Evolutionary conservation across 192 early-diverging fungal genomes (phyloP).

Genomic region (Coemansia sp.): DNA sequence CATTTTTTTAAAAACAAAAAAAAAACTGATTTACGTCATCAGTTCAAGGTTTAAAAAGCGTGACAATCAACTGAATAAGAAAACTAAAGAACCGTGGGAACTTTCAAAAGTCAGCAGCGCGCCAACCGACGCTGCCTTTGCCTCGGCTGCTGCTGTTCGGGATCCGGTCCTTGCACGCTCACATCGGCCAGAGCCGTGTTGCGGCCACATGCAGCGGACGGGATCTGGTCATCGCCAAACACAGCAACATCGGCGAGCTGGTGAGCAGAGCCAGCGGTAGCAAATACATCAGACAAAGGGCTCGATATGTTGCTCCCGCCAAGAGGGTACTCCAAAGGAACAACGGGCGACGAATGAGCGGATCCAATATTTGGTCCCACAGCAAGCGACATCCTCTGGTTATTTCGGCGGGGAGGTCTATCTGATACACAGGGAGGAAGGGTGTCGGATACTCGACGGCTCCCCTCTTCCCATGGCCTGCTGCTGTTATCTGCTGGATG

Average conservation of each 20-base stretch:
- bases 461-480: too few relatives aligned
- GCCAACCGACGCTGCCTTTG: not conserved
- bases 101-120: not conserved
- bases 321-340: not conserved
- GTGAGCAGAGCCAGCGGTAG: not conserved
- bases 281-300: constrained; percentile 1
- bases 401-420: not conserved
- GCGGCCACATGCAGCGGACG: constrained; percentile 22
- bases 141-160: not conserved
- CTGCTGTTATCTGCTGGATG: not conserved
- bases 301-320: constrained; percentile 20
- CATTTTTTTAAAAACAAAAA: too few relatives aligned
- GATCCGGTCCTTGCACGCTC: constrained; percentile 12
- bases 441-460: not conserved
- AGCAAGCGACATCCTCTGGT: not conserved
- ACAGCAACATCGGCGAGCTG: constrained; percentile 8
- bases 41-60: too few relatives aligned
- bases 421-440: not conserved
- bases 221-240: constrained; percentile 37
- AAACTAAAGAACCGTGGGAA: too few relatives aligned
- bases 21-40: too few relatives aligned
- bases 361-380: constrained; percentile 44
- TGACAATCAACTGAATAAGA: not conserved
- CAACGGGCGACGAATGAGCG: constrained; percentile 40
- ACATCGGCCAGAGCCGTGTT: constrained; percentile 14